Conservation (phyloP, 176 grass and related monocot genomes). For the Juncus inflexus region DNA sequence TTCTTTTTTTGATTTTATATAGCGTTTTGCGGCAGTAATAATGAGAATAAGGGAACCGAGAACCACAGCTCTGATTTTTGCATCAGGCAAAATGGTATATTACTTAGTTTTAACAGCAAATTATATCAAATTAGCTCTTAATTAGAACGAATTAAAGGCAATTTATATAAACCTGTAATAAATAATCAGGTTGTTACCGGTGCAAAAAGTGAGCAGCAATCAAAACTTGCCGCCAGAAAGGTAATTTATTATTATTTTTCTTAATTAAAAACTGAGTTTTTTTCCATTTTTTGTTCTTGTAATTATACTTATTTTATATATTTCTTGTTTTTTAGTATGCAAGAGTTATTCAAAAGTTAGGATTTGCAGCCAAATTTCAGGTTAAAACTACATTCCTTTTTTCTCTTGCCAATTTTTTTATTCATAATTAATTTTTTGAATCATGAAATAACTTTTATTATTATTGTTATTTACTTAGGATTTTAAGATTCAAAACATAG, state of each 20-base stretch:
- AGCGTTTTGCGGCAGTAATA: constrained; percentile 99
- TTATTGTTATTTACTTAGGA: constrained; percentile 36
- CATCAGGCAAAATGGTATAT: constrained; percentile 95
- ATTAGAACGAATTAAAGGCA: neutral
- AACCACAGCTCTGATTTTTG: constrained; percentile 96
- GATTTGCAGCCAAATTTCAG: constrained; percentile 96
- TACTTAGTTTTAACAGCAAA: neutral
- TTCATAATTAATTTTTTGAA: too few species aligned
- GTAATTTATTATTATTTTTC: constrained; percentile 24
- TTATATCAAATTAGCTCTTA: neutral
- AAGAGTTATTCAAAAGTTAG: constrained; percentile 94
- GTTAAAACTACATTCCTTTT: constrained; percentile 32
- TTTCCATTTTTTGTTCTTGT: neutral
- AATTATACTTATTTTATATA: constrained; percentile 2
- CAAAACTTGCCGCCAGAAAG: constrained; percentile 96
- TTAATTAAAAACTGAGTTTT: too few species aligned
- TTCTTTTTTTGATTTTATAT: constrained; percentile 18
- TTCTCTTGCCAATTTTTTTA: too few species aligned
- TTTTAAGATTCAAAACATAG: constrained; percentile 98
- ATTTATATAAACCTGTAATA: neutral
- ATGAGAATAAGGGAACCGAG: constrained; percentile 99
- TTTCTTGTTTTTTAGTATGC: constrained; percentile 62
- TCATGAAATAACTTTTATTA: too few species aligned
- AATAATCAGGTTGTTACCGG: constrained; percentile 74
- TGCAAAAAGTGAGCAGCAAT: constrained; percentile 86